Evolutionary conservation across 768 basidiomycete species (phyloP).

Genomic region (Gloeophyllum trabeum): DNA sequence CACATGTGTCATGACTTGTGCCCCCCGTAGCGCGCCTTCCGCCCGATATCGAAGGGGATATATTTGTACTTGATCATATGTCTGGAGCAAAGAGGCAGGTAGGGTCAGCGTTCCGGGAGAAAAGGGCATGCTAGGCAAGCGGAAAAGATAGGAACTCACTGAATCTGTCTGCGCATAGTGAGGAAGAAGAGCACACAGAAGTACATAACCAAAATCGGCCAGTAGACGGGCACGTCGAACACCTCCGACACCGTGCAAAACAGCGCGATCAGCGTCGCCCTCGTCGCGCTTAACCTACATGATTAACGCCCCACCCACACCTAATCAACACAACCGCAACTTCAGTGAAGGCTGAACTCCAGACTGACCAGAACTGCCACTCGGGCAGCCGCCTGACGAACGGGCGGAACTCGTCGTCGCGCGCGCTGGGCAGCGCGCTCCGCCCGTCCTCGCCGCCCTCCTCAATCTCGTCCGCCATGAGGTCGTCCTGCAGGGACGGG

Average conservation of each 20-base stretch:
- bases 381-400: slow-evolving; percentile 93
- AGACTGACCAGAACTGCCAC: slow-evolving; percentile 85
- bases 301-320: slow-evolving; percentile 1
- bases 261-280: slow-evolving; percentile 75
- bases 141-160: slow-evolving; percentile 40
- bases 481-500: slow-evolving; percentile 88
- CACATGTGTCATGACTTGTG: slow-evolving; percentile 29
- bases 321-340: not conserved
- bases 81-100: slow-evolving; percentile 26
- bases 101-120: slow-evolving; percentile 1
- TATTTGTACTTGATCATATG: slow-evolving; percentile 99
- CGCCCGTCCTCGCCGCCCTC: slow-evolving; percentile 62
- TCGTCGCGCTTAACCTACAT: slow-evolving; percentile 79
- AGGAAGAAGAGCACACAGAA: slow-evolving; percentile 91
- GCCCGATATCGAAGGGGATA: slow-evolving; percentile 90
- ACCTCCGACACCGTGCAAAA: slow-evolving; percentile 71
- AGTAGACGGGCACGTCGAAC: slow-evolving; percentile 97
- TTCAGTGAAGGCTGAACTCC: not conserved
- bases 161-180: slow-evolving; percentile 94
- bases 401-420: slow-evolving; percentile 94
- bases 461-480: slow-evolving; percentile 91
- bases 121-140: slow-evolving; percentile 1
- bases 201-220: slow-evolving; percentile 97
- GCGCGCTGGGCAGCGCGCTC: slow-evolving; percentile 47
- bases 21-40: slow-evolving; percentile 79